Base-by-base conservation (phyloP, 2,329 filamentous ascomycete species). In the Pseudophaeomoniella oleicola region DNA sequence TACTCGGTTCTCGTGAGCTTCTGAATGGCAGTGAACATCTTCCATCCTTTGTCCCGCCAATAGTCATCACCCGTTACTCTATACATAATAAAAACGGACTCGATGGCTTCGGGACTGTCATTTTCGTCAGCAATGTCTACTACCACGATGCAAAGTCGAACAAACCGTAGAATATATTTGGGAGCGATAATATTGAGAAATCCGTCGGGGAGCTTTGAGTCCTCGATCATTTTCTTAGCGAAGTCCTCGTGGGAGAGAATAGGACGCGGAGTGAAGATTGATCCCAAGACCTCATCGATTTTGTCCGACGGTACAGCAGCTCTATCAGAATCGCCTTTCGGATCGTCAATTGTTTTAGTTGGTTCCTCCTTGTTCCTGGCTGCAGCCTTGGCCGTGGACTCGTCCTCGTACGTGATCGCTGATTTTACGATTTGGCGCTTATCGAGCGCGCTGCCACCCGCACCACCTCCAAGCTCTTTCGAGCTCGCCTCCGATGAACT, bases 51-150 rank as follows among this genome's bases (percentile, higher is more conserved):
- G 39, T 79, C 69, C 50, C 72, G 72, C 67, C 75, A 80, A 34
- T 64, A 59, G 1, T 63, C 46, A 43, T 82, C 72, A 16, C 79
- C 81, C 0, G 80, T 85, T 40, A 83, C 64, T 39, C 81, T 72
- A 53, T 79, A 84, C 64, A 88, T 72, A 50, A 84, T 71, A 55
- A 84, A 88, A 3, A 90, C 72, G 11, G 75, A 81, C 60, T 88
- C 82, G 37, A 88, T 84, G 2, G 81, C 81, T 57, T 88, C 82
- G 14, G 81, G 81, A 5, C 58, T 49, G 34, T 27, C 13, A 4
- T 9, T 32, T 18, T 11, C 14, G 10, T 27, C 5, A 34, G 16
- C 19, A 19, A 32, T n/a, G 12, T 5, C 27, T 13, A 12, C 31
- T 50, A 43, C 53, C 60, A 39, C 22, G 22, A 27, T 27, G 9